These are phyloP conservation scores for Gryganskiella cystojenkinii DNA, from an alignment of 192 early-diverging fungal genomes.

Conservation along the genomic window DNA sequence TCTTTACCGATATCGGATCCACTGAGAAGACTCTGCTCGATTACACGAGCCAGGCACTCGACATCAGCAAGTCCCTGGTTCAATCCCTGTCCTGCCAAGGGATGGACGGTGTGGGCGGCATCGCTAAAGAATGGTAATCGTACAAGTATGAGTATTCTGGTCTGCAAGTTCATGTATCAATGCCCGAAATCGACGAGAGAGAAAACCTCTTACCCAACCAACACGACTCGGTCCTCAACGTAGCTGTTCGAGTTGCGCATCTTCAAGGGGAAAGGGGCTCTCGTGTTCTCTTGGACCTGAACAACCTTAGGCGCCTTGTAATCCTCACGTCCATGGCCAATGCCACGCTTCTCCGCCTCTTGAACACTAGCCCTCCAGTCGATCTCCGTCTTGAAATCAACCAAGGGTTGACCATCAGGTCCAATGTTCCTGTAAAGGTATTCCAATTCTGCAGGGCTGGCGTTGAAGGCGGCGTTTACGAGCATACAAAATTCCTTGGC, in stretches of 20 bases:
- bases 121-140: constrained; percentile 63
- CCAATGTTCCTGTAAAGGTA: constrained; percentile 73
- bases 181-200: not conserved
- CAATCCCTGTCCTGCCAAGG: constrained; percentile 95
- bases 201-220: constrained; percentile 75
- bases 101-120: constrained; percentile 96
- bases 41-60: constrained; percentile 68
- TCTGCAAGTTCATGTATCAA: not conserved
- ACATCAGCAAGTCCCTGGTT: constrained; percentile 95
- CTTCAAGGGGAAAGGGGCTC: constrained; percentile 86
- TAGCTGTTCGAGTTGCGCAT: constrained; percentile 86
- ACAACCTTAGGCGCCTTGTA: constrained; percentile 71
- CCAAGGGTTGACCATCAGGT: constrained; percentile 38
- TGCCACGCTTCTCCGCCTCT: constrained; percentile 21
- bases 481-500: constrained; percentile 70
- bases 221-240: constrained; percentile 78
- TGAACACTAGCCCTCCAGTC: constrained; percentile 74
- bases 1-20: constrained; percentile 85
- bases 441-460: constrained; percentile 76
- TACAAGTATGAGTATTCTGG: not conserved
- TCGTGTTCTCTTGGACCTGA: constrained; percentile 69
- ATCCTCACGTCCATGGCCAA: constrained; percentile 9
- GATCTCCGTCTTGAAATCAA: constrained; percentile 68
- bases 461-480: constrained; percentile 86
- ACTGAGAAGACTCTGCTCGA: constrained; percentile 70